Percentiles rank a stretch among this genome's conserved stretches.
These are phyloP conservation scores for Penicillium cinerascens DNA, from an alignment of 495 filamentous ascomycete species.

Conservation along the genomic window DNA sequence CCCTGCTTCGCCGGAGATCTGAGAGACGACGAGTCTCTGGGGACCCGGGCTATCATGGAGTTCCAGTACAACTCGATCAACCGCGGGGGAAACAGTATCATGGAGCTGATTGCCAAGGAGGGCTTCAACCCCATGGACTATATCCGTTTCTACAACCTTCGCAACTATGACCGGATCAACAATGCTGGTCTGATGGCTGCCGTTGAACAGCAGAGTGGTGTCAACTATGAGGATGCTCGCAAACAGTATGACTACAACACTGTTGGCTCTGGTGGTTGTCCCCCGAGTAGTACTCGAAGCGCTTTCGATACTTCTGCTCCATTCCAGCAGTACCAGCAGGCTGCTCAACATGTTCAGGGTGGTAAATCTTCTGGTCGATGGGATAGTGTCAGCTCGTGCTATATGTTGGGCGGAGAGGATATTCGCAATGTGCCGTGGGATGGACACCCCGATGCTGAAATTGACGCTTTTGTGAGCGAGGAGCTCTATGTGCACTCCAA, in stretches of 20 bases:
- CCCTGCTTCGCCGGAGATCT: conserved; percentile 91
- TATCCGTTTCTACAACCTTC: conserved; percentile 92
- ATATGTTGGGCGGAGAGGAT: conserved; percentile 78
- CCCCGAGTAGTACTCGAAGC: conserved; percentile 27
- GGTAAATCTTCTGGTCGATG: conserved; percentile 46
- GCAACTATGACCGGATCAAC: conserved; percentile 92
- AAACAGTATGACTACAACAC: conserved; percentile 58
- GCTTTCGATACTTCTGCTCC: conserved; percentile 42
- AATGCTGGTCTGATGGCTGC: conserved; percentile 57
- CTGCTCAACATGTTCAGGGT: conserved; percentile 45
- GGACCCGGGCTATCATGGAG: conserved; percentile 94
- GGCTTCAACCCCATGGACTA: conserved; percentile 75
- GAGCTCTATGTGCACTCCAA: conserved; percentile 95
- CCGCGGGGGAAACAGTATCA: conserved; percentile 82
- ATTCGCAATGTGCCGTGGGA: conserved; percentile 80
- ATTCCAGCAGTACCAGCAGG: conserved; percentile 65
- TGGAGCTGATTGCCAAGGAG: conserved; percentile 68
- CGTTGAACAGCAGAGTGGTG: conserved; percentile 64
- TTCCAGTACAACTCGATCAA: conserved; percentile 89
- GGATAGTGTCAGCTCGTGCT: conserved; percentile 76
- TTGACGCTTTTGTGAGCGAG: conserved; percentile 87
- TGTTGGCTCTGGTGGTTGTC: conserved; percentile 35
- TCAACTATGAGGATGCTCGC: conserved; percentile 69
- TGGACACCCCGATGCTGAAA: conserved; percentile 62
- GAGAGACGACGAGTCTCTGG: conserved; percentile 69